These are phyloP conservation scores for Vigna trinervia DNA, from an alignment of 306 rosid genomes.

Conservation along the genomic window DNA sequence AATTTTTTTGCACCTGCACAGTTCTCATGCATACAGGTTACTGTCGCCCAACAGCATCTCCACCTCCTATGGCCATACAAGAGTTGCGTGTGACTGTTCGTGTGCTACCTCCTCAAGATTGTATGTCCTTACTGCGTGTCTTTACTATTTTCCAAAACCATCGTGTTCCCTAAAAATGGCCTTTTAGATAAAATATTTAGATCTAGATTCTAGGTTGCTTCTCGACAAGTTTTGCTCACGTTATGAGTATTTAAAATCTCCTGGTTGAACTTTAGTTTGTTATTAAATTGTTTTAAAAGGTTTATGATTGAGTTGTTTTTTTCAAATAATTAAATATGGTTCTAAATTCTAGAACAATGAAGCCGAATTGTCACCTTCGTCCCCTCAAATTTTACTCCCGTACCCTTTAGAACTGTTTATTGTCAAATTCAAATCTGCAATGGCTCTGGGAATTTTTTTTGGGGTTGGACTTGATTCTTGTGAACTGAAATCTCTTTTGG, in stretches of 20 bases:
- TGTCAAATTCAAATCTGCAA: conserved; percentile 2
- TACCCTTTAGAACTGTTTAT: not conserved
- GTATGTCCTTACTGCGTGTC: conserved; percentile 56
- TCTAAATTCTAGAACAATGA: not conserved
- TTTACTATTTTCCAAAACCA: conserved; percentile 8
- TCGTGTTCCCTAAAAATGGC: not conserved
- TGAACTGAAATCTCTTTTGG: conserved; percentile 11
- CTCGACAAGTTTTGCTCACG: not conserved
- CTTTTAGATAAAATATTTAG: not conserved
- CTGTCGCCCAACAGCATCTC: conserved; percentile 96
- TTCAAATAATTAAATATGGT: not conserved
- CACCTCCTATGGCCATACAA: conserved; percentile 88
- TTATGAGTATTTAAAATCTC: conserved; percentile 2
- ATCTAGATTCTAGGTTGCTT: not conserved
- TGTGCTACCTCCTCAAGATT: conserved; percentile 92
- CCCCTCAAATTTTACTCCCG: not conserved
- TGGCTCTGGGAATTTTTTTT: not conserved
- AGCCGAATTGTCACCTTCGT: not conserved
- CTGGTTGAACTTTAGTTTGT: conserved; percentile 16
- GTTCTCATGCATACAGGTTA: conserved; percentile 99
- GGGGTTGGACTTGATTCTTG: not conserved
- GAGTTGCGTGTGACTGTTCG: conserved; percentile 87
- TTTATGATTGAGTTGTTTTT: conserved; percentile 5
- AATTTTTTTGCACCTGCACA: conserved; percentile 57
- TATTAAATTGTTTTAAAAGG: conserved; percentile 8